Evolutionary conservation across 805 yeast species (phyloP).

Genomic region (Lipomyces kockii): DNA sequence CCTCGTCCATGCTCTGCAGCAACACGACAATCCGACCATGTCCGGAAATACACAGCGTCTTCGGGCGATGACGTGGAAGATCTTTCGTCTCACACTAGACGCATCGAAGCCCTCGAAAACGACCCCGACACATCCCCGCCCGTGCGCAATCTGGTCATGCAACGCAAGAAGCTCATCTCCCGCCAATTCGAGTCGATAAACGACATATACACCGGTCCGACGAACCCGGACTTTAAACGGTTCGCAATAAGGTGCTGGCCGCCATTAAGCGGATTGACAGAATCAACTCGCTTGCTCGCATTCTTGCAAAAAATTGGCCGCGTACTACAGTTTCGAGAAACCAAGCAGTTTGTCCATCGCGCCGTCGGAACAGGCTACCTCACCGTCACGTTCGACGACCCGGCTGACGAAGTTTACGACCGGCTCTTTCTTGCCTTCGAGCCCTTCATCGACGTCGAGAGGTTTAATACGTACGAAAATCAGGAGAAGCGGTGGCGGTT

Average conservation of each 20-base stretch:
- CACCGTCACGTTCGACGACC: conserved; percentile 2
- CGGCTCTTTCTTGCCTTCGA: not conserved
- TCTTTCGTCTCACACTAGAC: not conserved
- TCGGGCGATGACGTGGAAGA: not conserved
- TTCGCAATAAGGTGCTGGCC: conserved; percentile 7
- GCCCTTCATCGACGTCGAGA: conserved; percentile 1
- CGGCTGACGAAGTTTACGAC: not conserved
- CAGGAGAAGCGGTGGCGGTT: not conserved
- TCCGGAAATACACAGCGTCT: not conserved
- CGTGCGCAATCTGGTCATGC: not conserved
- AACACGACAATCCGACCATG: not conserved
- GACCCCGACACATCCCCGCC: not conserved
- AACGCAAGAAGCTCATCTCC: not conserved
- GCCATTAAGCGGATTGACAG: not conserved
- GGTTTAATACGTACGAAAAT: not conserved
- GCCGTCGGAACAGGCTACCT: not conserved
- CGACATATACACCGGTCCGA: not conserved
- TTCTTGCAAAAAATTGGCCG: conserved; percentile 4
- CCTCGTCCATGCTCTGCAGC: not conserved
- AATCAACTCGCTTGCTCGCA: not conserved
- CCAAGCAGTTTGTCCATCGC: not conserved
- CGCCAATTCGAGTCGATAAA: not conserved
- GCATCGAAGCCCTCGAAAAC: not conserved
- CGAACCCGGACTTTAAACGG: not conserved
- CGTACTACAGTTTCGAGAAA: not conserved